phyloP scores from a whole-genome alignment of 2,329 filamentous ascomycete species.

The Calonectria fujianensis region DNA sequence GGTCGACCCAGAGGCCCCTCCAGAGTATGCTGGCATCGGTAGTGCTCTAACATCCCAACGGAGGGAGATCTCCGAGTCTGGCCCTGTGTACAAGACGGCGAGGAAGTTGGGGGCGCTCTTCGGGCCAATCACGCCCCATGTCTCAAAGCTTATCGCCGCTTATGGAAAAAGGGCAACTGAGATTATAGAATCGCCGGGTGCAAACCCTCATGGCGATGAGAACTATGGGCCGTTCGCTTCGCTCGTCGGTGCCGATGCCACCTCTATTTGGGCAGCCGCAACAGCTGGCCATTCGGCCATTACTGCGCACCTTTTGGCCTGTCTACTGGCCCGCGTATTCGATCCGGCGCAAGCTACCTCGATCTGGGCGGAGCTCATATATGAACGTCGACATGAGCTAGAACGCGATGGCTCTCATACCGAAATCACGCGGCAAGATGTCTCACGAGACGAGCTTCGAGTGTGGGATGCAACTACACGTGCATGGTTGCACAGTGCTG shows the following conservation, averaged over 20 bases:
- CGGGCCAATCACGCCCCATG: slow-evolving; percentile 54
- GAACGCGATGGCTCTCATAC: slow-evolving; percentile 1
- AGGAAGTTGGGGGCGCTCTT: slow-evolving; percentile 61
- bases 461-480: slow-evolving; percentile 62
- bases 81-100: slow-evolving; percentile 60
- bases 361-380: slow-evolving; percentile 55
- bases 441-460: slow-evolving; percentile 55
- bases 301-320: slow-evolving; percentile 57
- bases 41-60: slow-evolving; percentile 55
- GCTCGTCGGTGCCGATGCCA: slow-evolving; percentile 56
- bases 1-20: slow-evolving; percentile 62
- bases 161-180: slow-evolving; percentile 60
- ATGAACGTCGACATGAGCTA: slow-evolving; percentile 45
- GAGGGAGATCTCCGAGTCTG: slow-evolving; percentile 61
- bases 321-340: slow-evolving; percentile 56
- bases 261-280: slow-evolving; percentile 61
- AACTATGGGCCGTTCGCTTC: slow-evolving; percentile 46
- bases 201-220: neutral
- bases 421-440: slow-evolving; percentile 33
- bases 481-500: slow-evolving; percentile 62
- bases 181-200: slow-evolving; percentile 42
- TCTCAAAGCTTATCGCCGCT: slow-evolving; percentile 57
- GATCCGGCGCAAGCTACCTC: slow-evolving; percentile 50
- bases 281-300: slow-evolving; percentile 56
- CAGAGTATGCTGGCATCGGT: slow-evolving; percentile 60